Evolutionary conservation across 1,139 yeast species (phyloP), one percentile per base, ranked within the genome.

Genomic region (Meyerozyma elateridarum): DNA sequence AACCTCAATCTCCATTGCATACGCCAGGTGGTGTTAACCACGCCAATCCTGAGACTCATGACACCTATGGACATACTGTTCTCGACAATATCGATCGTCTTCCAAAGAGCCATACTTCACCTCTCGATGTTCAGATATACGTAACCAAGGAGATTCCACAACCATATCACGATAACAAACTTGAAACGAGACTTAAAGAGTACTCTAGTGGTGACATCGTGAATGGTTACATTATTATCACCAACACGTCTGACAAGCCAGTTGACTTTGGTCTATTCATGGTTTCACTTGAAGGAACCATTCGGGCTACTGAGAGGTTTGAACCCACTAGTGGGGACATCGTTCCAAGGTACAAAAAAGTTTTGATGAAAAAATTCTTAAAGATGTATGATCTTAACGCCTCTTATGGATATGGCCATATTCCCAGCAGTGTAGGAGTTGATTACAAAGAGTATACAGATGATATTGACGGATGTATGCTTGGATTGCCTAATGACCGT

Each of bases 401-500:
- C 5, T 57, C 68, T 16, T 69, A 64, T 37, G 70, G 70, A 5
- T 66, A 67, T 33, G 51, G 59, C 3, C 54, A 52, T 24, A 58
- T 69, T n/a, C 73, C 73, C 1, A 66, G 56, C 39, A 61, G 70
- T 42, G 70, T 76, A 0, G 81, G 80, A 8, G 59, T 73, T 37
- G 69, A 59, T 34, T 72, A 72, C 46, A 66, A 56, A 20, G 61
- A 69, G 1, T 68, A 66, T 28, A 51, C 64, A 8, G 45, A 38
- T 4, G 82, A 76, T 45, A 46, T 48, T 29, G 87, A 80, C 48
- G 73, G 71, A 2, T 55, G 74, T 28, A 39, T 49, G 6, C 48
- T 76, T 33, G 87, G 85, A 0, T 51, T 81, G 9, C 70, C 75
- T 1, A 57, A 69, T 37, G 70, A 67, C 39, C 56, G 83, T 40